Percentiles rank a stretch among this genome's conserved stretches.
Conservation (phyloP, 257 asterid species). For the Verbascum thapsus region DNA sequence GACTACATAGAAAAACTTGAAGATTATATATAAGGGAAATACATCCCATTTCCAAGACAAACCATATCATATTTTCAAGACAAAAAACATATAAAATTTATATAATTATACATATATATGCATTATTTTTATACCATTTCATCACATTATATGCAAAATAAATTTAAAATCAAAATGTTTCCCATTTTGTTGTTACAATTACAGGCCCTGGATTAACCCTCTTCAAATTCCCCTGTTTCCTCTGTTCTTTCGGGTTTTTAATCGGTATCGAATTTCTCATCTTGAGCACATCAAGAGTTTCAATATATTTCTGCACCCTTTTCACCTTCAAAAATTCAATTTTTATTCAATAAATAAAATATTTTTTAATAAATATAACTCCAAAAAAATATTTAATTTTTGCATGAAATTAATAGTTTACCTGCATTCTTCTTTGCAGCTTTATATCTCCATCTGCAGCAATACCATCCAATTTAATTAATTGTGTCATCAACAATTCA, state of each 20-base stretch:
- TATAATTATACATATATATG: constrained; percentile 19
- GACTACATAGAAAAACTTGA: constrained; percentile 1
- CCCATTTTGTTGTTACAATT: constrained; percentile 81
- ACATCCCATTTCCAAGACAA: constrained; percentile 21
- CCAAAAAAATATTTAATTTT: neutral
- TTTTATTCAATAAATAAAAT: neutral
- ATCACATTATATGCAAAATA: constrained; percentile 6
- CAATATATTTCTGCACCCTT: constrained; percentile 85
- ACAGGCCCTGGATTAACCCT: constrained; percentile 44
- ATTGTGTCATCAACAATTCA: constrained; percentile 80
- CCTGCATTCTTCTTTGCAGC: constrained; percentile 89
- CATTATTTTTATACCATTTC: constrained; percentile 17
- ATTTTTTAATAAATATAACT: neutral
- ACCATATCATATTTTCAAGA: constrained; percentile 25
- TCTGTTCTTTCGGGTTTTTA: constrained; percentile 40
- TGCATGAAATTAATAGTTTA: constrained; percentile 7
- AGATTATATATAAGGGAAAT: neutral
- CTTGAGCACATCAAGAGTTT: constrained; percentile 77
- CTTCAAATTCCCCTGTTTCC: constrained; percentile 41
- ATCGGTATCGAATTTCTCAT: constrained; percentile 46
- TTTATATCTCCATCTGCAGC: constrained; percentile 92
- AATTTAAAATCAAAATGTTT: constrained; percentile 51
- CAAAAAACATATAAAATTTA: neutral
- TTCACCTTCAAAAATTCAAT: constrained; percentile 62
- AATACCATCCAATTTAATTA: constrained; percentile 80